These are phyloP conservation scores for Akanthomyces dipterigenus DNA, from an alignment of 2,329 filamentous ascomycete genomes.

Conservation along the genomic window DNA sequence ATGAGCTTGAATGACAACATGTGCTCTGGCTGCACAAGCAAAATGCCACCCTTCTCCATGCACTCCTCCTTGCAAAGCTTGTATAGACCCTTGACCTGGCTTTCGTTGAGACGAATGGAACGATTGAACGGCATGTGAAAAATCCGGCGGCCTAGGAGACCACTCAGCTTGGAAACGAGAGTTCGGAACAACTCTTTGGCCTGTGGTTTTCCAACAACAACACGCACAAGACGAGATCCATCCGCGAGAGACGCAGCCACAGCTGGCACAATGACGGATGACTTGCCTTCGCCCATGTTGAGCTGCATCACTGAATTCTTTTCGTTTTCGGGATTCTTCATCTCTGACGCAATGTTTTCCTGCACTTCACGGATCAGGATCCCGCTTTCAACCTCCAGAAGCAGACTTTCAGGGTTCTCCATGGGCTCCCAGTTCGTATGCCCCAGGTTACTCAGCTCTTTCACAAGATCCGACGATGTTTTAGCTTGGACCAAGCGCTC, in stretches of 20 bases:
- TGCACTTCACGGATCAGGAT: constrained; percentile 57
- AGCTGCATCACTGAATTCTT: constrained; percentile 55
- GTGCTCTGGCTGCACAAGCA: constrained; percentile 59
- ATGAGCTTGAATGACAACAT: constrained; percentile 58
- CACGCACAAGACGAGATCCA: constrained; percentile 41
- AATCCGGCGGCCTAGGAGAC: constrained; percentile 47
- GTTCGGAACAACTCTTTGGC: constrained; percentile 54
- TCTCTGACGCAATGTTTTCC: constrained; percentile 48
- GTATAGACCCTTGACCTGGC: constrained; percentile 29
- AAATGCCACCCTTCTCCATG: constrained; percentile 41
- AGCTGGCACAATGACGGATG: constrained; percentile 62
- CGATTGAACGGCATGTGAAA: constrained; percentile 55
- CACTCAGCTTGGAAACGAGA: constrained; percentile 47
- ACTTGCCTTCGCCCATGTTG: constrained; percentile 68
- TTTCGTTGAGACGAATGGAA: constrained; percentile 27
- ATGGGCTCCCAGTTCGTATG: background rate
- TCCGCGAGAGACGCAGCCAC: constrained; percentile 49
- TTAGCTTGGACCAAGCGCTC: background rate
- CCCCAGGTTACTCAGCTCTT: background rate
- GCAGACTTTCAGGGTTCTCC: constrained; percentile 47
- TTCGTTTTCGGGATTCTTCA: constrained; percentile 37
- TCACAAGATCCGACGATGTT: background rate
- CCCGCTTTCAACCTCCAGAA: constrained; percentile 58
- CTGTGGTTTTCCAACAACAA: constrained; percentile 57
- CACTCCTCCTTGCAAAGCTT: constrained; percentile 40